Evolutionary conservation across 2,329 filamentous ascomycete genomes (phyloP).

Genomic region (Leptosphaerulina australis): DNA sequence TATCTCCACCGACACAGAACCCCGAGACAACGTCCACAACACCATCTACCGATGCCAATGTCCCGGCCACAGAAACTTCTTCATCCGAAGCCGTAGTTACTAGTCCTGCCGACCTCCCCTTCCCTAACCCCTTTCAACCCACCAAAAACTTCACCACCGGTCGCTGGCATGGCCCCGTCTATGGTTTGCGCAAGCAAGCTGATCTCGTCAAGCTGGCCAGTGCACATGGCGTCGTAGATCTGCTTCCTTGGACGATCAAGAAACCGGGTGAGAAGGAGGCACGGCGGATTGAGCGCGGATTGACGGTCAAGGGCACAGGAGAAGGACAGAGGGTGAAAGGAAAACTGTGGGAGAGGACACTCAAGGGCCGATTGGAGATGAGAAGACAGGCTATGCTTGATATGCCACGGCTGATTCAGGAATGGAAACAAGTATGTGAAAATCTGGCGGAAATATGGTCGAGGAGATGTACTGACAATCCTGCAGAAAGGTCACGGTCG

Average conservation of each 20-base stretch:
- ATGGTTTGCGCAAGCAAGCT: conserved; percentile 85
- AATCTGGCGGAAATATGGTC: not conserved
- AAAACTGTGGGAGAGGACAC: conserved; percentile 85
- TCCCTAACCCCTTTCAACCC: conserved; percentile 80
- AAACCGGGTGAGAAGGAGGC: conserved; percentile 72
- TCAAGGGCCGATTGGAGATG: conserved; percentile 83
- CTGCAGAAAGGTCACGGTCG: conserved; percentile 70
- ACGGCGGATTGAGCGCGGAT: conserved; percentile 75
- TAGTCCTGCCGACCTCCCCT: conserved; percentile 51
- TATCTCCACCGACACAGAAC: conserved; percentile 20
- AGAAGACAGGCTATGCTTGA: conserved; percentile 90
- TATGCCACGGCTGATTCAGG: conserved; percentile 89
- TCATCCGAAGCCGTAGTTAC: conserved; percentile 25
- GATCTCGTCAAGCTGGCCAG: conserved; percentile 86
- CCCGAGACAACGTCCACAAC: conserved; percentile 30
- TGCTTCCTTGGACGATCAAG: conserved; percentile 79
- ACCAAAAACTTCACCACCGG: conserved; percentile 79
- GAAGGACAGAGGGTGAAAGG: conserved; percentile 94
- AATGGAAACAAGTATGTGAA: conserved; percentile 88
- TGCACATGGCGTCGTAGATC: conserved; percentile 77
- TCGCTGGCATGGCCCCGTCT: conserved; percentile 81
- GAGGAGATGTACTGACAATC: conserved; percentile 44
- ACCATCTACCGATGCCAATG: conserved; percentile 42
- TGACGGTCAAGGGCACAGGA: conserved; percentile 90
- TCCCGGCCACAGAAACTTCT: conserved; percentile 43